Evolutionary conservation across 257 asterid genomes (phyloP).

Genomic region (Solanum clarkiae): DNA sequence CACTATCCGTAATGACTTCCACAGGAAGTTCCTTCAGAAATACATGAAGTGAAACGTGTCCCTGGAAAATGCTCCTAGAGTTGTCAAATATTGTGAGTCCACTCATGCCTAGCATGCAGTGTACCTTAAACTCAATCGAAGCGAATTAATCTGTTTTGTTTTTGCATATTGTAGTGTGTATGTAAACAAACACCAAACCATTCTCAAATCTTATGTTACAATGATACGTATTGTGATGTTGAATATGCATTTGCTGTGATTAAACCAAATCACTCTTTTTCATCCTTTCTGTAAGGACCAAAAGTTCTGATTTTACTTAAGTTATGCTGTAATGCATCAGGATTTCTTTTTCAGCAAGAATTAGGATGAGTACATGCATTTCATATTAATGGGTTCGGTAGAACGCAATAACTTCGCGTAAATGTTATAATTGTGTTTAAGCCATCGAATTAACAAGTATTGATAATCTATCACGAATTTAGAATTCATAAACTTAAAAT

Average conservation of each 20-base stretch:
- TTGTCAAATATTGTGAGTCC: background rate
- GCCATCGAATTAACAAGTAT: background rate
- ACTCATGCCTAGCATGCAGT: background rate
- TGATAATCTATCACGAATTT: background rate
- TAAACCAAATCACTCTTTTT: background rate
- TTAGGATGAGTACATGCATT: background rate
- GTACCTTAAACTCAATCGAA: background rate
- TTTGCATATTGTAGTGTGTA: background rate
- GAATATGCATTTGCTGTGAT: background rate
- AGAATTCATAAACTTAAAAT: background rate
- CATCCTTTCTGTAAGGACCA: background rate
- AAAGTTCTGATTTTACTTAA: background rate
- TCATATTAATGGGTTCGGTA: background rate
- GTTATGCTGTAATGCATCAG: background rate
- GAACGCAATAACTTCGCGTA: background rate
- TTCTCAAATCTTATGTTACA: background rate
- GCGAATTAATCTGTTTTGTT: background rate
- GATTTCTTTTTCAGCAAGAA: background rate
- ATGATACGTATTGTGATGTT: background rate
- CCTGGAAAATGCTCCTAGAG: background rate
- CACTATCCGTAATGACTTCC: slow-evolving; percentile 87
- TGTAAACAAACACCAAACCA: background rate
- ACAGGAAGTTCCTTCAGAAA: slow-evolving; percentile 62
- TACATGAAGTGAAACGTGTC: slow-evolving; percentile 41
- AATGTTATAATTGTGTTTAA: background rate